These are phyloP conservation scores for Physcomitrium patens DNA, from an alignment of 225 moss, liverwort and hornwort genomes.

Conservation along the genomic window DNA sequence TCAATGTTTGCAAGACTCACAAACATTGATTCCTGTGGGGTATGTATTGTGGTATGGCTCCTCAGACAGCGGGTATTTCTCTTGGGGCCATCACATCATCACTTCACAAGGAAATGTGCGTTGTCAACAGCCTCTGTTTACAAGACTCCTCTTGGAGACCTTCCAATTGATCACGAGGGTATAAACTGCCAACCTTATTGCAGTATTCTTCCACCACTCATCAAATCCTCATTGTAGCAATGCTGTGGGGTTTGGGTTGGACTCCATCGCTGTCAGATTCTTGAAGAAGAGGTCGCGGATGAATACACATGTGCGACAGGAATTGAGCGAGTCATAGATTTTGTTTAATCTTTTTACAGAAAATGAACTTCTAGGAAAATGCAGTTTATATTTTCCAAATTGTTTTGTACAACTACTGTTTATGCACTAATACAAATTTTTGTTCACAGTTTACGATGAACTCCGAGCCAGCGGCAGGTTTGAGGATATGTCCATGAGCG, in stretches of 20 bases:
- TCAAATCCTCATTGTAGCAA: neutral
- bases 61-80: constrained; percentile 81
- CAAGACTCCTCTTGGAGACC: constrained; percentile 79
- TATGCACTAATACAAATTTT: neutral
- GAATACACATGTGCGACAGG: neutral
- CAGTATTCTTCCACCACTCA: neutral
- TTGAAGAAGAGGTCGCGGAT: neutral
- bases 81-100: constrained; percentile 82
- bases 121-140: constrained; percentile 68
- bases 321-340: neutral
- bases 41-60: constrained; percentile 32
- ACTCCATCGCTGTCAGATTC: neutral
- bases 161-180: constrained; percentile 81
- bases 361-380: no score
- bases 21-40: constrained; percentile 11
- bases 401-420: neutral
- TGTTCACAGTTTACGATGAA: constrained; percentile 70
- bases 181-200: neutral
- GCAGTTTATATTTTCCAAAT: neutral
- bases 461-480: constrained; percentile 74
- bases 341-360: no score
- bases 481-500: constrained; percentile 74
- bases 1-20: neutral
- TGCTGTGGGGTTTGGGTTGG: neutral
- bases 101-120: constrained; percentile 80